Base-by-base conservation (phyloP, 2,329 filamentous ascomycete species). In the Talaromyces sp. region DNA sequence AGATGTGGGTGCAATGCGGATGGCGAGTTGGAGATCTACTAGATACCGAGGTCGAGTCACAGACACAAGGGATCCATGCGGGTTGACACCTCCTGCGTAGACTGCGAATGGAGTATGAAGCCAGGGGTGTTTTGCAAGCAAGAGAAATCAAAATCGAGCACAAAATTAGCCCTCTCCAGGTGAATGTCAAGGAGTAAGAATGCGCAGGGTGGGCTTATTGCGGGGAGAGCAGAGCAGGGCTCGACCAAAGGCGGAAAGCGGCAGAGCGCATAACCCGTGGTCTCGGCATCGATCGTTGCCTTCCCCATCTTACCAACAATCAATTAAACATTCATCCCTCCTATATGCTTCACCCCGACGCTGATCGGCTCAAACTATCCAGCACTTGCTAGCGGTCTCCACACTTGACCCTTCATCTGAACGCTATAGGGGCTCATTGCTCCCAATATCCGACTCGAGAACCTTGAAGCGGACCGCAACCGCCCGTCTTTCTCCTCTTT, bases 231-330 rank as follows among this genome's bases (percentile, higher is more conserved):
- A 42, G 24, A 39, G 55, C n/a, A 49, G 43, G 47, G 48, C 20
- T 13, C 11, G 17, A n/a, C 19, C 35, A 56, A 61, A 60, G 51
- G 55, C 52, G 60, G 61, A 63, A 51, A 45, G 58, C 60, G 58
- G 60, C 50, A 51, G 61, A 62, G 57, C 49, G 49, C 55, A 58
- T 24, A 49, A 52, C 43, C 55, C 53, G 55, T 41, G 45, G 48
- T 24, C 30, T 46, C 19, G 54, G 19, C 19, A 42, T 41, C 52
- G 49, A 33, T 47, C 42, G 58, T 37, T 56, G 56, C 54, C 55
- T 57, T 49, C 54, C 43, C 48, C 36, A 52, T 44, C 41, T 54
- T 47, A 19, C 16, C 47, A 27, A 47, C 43, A 51, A 29, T 27
- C 33, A 45, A 30, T 47, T 32, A 47, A 35, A 35, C 11, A 35